Percentiles rank a stretch among this genome's conserved stretches.
Conservation (phyloP, 2,329 filamentous ascomycete species). For the Ophioceras dolichostomum region DNA sequence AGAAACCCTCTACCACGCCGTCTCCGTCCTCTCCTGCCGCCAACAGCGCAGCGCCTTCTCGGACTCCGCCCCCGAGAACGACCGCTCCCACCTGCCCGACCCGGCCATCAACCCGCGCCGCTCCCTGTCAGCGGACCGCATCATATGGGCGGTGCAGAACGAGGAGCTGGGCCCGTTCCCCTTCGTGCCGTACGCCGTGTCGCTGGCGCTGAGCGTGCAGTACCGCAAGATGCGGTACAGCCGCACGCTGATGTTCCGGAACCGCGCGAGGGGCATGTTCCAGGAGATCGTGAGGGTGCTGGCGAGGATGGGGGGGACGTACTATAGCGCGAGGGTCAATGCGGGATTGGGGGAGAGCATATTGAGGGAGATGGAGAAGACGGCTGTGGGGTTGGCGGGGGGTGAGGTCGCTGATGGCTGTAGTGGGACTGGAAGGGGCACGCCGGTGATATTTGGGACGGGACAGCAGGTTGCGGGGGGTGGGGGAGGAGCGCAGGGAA, state of each 20-base stretch:
- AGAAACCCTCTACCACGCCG: slow-evolving; percentile 51
- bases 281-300: slow-evolving; percentile 40
- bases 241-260: slow-evolving; percentile 43
- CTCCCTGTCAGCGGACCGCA: slow-evolving; percentile 44
- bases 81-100: slow-evolving; percentile 26
- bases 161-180: slow-evolving; percentile 42
- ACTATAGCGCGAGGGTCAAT: slow-evolving; percentile 43
- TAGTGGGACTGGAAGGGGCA: too few relatives aligned
- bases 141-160: slow-evolving; percentile 38
- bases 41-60: slow-evolving; percentile 18
- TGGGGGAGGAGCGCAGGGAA: background rate
- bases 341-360: slow-evolving; percentile 42
- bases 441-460: too few relatives aligned
- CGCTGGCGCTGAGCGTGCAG: slow-evolving; percentile 47
- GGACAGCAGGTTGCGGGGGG: background rate
- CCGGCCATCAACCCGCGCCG: slow-evolving; percentile 40
- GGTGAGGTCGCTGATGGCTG: too few relatives aligned
- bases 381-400: slow-evolving; percentile 27
- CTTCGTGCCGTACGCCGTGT: slow-evolving; percentile 49
- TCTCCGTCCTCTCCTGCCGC: slow-evolving; percentile 51
- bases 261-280: slow-evolving; percentile 41
- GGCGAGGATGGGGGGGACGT: slow-evolving; percentile 40
- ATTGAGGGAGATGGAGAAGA: slow-evolving; percentile 41
- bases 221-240: slow-evolving; percentile 54
- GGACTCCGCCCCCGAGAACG: slow-evolving; percentile 15